These are phyloP conservation scores for Breviolum minutum DNA, from an alignment of 73 alveolate species.

Conservation along the genomic window DNA sequence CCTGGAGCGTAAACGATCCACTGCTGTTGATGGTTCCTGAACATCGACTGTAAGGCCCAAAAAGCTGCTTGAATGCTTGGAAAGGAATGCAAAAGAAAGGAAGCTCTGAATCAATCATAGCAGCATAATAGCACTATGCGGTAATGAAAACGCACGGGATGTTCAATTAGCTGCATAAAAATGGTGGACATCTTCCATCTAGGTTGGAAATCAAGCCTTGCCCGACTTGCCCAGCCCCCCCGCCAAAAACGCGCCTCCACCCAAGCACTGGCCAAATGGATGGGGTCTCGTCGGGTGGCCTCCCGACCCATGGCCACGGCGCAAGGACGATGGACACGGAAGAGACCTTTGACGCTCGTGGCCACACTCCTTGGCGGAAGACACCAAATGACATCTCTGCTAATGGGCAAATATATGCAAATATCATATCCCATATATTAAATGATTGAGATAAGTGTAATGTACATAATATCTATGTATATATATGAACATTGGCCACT, in stretches of 20 bases:
- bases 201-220: too few species aligned
- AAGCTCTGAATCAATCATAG: too few species aligned
- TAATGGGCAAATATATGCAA: too few species aligned
- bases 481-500: too few species aligned
- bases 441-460: too few species aligned
- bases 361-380: neutral
- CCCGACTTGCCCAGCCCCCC: neutral
- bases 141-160: too few species aligned
- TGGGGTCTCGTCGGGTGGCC: neutral
- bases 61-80: neutral
- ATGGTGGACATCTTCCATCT: too few species aligned
- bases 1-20: slow-evolving; percentile 45
- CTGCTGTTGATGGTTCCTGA: slow-evolving; percentile 6
- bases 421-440: too few species aligned
- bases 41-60: neutral
- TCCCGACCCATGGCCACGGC: slow-evolving; percentile 44
- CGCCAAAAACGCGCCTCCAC: slow-evolving; percentile 17
- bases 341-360: slow-evolving; percentile 22
- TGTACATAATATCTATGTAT: too few species aligned
- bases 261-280: neutral
- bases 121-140: too few species aligned
- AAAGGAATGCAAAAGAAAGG: neutral
- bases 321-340: slow-evolving; percentile 67
- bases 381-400: neutral
- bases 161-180: too few species aligned